Evolutionary conservation across 1,139 yeast genomes (phyloP).

Genomic region (Blastobotrys elegans): DNA sequence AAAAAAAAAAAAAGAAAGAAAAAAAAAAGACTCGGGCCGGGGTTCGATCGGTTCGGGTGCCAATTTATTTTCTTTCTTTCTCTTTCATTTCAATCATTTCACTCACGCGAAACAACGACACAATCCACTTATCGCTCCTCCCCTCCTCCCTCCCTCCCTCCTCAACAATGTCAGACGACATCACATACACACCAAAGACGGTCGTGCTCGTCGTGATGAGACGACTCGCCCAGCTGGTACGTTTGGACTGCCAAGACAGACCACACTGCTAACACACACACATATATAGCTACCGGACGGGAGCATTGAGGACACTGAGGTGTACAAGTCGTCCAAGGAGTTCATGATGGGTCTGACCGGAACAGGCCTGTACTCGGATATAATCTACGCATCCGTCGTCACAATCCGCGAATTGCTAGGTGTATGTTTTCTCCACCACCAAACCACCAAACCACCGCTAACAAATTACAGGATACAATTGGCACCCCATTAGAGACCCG

Average conservation of each 20-base stretch:
- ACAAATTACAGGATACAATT: too few species aligned
- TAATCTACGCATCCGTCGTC: slow-evolving; percentile 19
- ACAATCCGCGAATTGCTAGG: slow-evolving; percentile 10
- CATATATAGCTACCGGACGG: slow-evolving; percentile 26
- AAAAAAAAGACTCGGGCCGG: too few species aligned
- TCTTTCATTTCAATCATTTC: neutral
- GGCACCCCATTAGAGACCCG: slow-evolving; percentile 26
- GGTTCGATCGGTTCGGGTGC: too few species aligned
- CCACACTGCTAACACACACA: neutral
- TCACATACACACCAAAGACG: slow-evolving; percentile 15
- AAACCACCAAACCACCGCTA: too few species aligned
- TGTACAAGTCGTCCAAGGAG: slow-evolving; percentile 21
- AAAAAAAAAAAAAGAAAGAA: too few species aligned
- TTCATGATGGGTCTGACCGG: slow-evolving; percentile 24
- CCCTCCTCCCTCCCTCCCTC: too few species aligned
- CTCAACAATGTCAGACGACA: neutral
- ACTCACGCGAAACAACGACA: neutral
- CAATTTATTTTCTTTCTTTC: neutral
- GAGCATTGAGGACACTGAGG: slow-evolving; percentile 26
- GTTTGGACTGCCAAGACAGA: neutral
- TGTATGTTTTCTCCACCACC: slow-evolving; percentile 3
- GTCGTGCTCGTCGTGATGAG: slow-evolving; percentile 15
- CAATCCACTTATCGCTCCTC: too few species aligned
- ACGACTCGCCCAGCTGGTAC: slow-evolving; percentile 16
- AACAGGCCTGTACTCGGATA: slow-evolving; percentile 22